Percentiles rank a stretch among this genome's conserved stretches.
These are phyloP conservation scores for Solanum bulbocastanum DNA, from an alignment of 257 asterid species.

Conservation along the genomic window DNA sequence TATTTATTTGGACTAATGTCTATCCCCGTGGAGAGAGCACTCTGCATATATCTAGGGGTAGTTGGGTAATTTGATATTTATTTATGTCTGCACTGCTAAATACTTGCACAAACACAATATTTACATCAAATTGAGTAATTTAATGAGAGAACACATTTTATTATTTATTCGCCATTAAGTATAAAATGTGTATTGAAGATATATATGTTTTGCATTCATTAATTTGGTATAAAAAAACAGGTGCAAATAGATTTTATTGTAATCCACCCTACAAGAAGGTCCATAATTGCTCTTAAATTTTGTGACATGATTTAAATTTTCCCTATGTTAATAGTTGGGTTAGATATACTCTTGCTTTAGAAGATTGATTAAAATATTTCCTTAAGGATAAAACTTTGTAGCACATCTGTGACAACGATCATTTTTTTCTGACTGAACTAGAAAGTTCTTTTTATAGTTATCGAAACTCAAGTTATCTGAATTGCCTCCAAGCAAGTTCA, in stretches of 20 bases:
- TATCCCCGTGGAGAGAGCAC: neutral
- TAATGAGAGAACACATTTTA: neutral
- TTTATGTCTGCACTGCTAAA: neutral
- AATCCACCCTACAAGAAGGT: neutral
- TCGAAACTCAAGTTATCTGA: too few species aligned
- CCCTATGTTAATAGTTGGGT: neutral
- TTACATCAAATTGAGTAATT: neutral
- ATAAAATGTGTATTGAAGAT: neutral
- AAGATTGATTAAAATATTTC: neutral
- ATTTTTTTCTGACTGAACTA: too few species aligned
- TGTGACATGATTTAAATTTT: neutral
- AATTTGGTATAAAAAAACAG: neutral
- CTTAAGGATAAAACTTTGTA: too few species aligned
- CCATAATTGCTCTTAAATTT: neutral
- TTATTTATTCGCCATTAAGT: neutral
- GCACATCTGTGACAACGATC: neutral
- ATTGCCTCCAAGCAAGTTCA: too few species aligned
- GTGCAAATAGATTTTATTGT: neutral
- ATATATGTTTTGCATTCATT: neutral
- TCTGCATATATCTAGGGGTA: neutral
- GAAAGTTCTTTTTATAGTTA: too few species aligned
- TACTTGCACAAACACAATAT: neutral
- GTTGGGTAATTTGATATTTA: neutral
- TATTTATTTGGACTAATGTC: slow-evolving; percentile 8
- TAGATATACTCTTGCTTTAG: neutral